Conservation (phyloP, 148 eudicot genomes). For the Limonium bicolor region DNA sequence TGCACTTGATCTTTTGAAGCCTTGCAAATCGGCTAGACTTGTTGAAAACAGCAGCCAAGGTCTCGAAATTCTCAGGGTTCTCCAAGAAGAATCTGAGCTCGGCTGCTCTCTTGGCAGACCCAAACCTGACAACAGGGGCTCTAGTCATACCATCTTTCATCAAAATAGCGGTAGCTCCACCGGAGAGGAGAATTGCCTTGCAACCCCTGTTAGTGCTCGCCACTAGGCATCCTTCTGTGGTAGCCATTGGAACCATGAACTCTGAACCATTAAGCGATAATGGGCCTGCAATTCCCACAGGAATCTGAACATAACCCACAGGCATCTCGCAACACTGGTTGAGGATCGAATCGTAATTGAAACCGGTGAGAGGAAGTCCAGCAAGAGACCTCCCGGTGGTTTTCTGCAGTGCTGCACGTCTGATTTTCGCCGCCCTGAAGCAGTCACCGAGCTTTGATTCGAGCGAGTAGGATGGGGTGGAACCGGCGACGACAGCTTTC, state of each 20-base stretch:
- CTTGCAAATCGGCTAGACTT: slow-evolving; percentile 63
- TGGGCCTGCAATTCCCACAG: slow-evolving; percentile 72
- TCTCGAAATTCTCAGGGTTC: slow-evolving; percentile 43
- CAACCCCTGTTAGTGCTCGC: slow-evolving; percentile 77
- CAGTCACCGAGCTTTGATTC: slow-evolving; percentile 51
- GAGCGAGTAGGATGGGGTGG: slow-evolving; percentile 38
- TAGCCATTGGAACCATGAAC: slow-evolving; percentile 70
- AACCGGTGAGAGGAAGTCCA: slow-evolving; percentile 37
- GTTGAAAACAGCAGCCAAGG: slow-evolving; percentile 37
- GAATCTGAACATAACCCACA: slow-evolving; percentile 57
- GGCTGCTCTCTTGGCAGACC: slow-evolving; percentile 43
- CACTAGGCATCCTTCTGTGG: slow-evolving; percentile 65
- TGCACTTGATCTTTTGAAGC: slow-evolving; percentile 55
- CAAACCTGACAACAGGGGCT: slow-evolving; percentile 68
- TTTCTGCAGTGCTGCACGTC: slow-evolving; percentile 50
- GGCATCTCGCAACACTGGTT: slow-evolving; percentile 90
- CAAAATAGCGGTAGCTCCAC: slow-evolving; percentile 47
- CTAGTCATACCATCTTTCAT: slow-evolving; percentile 62
- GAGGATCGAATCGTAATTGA: slow-evolving; percentile 51
- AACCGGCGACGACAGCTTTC: slow-evolving; percentile 30
- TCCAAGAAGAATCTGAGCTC: slow-evolving; percentile 58
- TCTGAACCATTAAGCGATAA: slow-evolving; percentile 47
- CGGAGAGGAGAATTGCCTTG: slow-evolving; percentile 47
- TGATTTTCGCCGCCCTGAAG: slow-evolving; percentile 32
- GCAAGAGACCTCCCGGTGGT: slow-evolving; percentile 34